Conservation (phyloP, 1,284 basidiomycete genomes). For the Sanghuangporus weigelae region DNA sequence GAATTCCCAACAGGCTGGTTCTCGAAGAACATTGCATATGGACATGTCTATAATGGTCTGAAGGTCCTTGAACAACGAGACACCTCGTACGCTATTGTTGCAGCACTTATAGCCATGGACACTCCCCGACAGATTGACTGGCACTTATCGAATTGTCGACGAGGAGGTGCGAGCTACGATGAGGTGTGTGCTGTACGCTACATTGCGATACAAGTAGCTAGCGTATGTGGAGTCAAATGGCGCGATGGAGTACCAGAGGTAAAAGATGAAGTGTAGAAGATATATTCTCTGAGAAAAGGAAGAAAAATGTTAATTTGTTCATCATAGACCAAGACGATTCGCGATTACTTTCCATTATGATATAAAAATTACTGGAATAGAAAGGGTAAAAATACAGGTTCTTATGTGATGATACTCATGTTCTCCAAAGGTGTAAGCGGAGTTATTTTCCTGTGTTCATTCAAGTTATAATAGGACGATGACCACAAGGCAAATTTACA, state of each 20-base stretch:
- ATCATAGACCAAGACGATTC: too few species aligned
- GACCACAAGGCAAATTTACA: too few species aligned
- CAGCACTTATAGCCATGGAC: slow-evolving; percentile 32
- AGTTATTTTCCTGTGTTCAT: too few species aligned
- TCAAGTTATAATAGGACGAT: too few species aligned
- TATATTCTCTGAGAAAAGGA: too few species aligned
- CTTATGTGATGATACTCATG: too few species aligned
- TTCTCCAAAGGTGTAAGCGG: too few species aligned
- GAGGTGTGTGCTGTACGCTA: slow-evolving; percentile 10
- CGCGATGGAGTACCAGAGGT: slow-evolving; percentile 16
- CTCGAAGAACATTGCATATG: slow-evolving; percentile 26
- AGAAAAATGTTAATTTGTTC: too few species aligned
- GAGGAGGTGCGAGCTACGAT: slow-evolving; percentile 14
- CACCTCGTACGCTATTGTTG: slow-evolving; percentile 31
- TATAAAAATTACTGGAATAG: too few species aligned
- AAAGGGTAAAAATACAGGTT: too few species aligned
- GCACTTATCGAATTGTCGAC: slow-evolving; percentile 24
- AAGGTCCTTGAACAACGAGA: slow-evolving; percentile 25
- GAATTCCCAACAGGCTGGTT: slow-evolving; percentile 11
- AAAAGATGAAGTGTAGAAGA: background rate
- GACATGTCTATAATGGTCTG: slow-evolving; percentile 26
- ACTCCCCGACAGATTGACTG: slow-evolving; percentile 30
- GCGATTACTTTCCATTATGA: too few species aligned
- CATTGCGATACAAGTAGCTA: slow-evolving; percentile 15
- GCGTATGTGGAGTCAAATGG: slow-evolving; percentile 13